Conservation (phyloP, 2,329 filamentous ascomycete genomes). For the Coniochaeta hoffmannii region DNA sequence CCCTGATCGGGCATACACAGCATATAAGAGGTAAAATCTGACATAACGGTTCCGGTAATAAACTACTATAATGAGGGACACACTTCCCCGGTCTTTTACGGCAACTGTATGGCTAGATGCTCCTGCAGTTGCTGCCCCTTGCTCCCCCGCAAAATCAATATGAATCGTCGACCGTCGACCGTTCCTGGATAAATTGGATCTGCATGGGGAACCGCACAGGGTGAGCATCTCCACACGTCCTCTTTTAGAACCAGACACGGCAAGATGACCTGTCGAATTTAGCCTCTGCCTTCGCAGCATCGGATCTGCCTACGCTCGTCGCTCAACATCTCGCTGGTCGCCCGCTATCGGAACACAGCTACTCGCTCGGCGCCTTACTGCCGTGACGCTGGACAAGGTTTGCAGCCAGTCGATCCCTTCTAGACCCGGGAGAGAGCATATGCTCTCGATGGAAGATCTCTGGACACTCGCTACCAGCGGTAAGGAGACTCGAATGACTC, state of each 20-base stretch:
- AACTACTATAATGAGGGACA: background rate
- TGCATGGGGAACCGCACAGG: background rate
- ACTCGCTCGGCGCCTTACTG: background rate
- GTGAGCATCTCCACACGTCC: background rate
- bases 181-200: conserved; percentile 2
- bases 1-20: background rate
- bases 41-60: background rate
- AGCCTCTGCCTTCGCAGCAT: background rate
- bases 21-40: background rate
- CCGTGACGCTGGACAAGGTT: background rate
- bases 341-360: background rate
- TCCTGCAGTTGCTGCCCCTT: background rate
- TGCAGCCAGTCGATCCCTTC: background rate
- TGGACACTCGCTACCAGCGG: background rate
- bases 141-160: background rate
- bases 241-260: background rate
- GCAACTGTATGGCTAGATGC: background rate
- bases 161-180: background rate
- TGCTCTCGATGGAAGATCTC: background rate
- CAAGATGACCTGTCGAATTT: conserved; percentile 1
- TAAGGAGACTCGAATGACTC: background rate
- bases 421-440: background rate
- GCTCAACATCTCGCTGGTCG: background rate
- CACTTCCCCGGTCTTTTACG: background rate
- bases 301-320: background rate